Percentiles rank a stretch among this genome's conserved stretches.
Evolutionary conservation across 495 filamentous ascomycete species (phyloP).

Genomic region (Penicillium steckii): DNA sequence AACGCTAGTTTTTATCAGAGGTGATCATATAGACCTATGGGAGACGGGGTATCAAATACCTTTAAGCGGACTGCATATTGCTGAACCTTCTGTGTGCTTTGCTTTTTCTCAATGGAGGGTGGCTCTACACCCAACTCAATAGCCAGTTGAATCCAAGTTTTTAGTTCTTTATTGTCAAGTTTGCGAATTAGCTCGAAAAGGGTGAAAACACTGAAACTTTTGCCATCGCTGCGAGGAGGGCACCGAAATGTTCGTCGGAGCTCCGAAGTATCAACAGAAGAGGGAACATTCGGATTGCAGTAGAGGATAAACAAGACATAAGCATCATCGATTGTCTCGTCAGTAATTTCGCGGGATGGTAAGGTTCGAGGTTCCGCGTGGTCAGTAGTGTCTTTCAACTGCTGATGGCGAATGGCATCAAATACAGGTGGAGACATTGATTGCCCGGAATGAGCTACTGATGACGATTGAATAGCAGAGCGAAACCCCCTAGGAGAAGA

Average conservation of each 20-base stretch:
- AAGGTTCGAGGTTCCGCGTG: constrained; percentile 45
- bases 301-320: constrained; percentile 89
- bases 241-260: constrained; percentile 77
- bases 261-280: constrained; percentile 68
- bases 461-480: constrained; percentile 29
- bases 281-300: constrained; percentile 78
- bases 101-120: constrained; percentile 78
- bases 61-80: constrained; percentile 95
- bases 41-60: constrained; percentile 49
- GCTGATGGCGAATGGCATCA: constrained; percentile 32
- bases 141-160: constrained; percentile 93
- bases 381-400: constrained; percentile 34
- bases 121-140: constrained; percentile 88
- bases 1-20: constrained; percentile 57
- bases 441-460: constrained; percentile 31
- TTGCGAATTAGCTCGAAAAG: constrained; percentile 81
- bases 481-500: constrained; percentile 41
- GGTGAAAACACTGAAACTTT: constrained; percentile 81
- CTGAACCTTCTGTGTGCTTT: constrained; percentile 95
- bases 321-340: constrained; percentile 78
- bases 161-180: constrained; percentile 84
- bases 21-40: neutral
- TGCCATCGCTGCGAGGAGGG: constrained; percentile 89
- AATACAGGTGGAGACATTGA: constrained; percentile 46
- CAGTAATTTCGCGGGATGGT: constrained; percentile 68